Evolutionary conservation across 2,329 filamentous ascomycete species (phyloP).

Genomic region (Fusarium mundagurra): DNA sequence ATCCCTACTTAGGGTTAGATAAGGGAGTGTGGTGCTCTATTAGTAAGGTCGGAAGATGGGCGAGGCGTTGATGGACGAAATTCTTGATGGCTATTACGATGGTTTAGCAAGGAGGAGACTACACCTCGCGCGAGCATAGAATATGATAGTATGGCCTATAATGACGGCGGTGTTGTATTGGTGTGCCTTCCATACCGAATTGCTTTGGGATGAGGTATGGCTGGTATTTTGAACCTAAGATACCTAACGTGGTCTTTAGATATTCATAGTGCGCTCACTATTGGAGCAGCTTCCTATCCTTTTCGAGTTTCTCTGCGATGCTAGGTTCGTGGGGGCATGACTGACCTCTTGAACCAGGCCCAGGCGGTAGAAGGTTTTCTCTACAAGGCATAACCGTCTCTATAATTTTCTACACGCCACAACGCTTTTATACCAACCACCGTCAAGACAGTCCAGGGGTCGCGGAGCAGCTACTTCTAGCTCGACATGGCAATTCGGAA

Average conservation of each 20-base stretch:
- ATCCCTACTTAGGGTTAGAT: slow-evolving; percentile 14
- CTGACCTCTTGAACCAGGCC: neutral
- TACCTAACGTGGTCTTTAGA: slow-evolving; percentile 13
- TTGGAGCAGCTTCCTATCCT: neutral
- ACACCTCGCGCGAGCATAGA: slow-evolving; percentile 17
- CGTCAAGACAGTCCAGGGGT: neutral
- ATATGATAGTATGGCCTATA: slow-evolving; percentile 23
- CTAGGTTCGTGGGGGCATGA: neutral
- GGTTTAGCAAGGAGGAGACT: neutral
- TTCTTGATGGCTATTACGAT: neutral
- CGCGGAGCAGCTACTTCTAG: neutral
- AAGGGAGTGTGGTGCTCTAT: slow-evolving; percentile 1
- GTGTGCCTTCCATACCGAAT: neutral
- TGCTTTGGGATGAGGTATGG: slow-evolving; percentile 9
- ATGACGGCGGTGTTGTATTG: slow-evolving; percentile 22
- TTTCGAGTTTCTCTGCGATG: neutral
- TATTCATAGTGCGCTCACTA: neutral
- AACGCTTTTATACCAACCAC: neutral
- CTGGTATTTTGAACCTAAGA: slow-evolving; percentile 12
- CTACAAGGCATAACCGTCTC: neutral
- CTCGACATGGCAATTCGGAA: neutral
- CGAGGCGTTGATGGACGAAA: slow-evolving; percentile 33
- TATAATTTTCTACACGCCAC: neutral
- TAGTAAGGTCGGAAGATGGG: slow-evolving; percentile 4
- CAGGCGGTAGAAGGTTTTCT: neutral